These are phyloP conservation scores for Ophiorrhiza pumila DNA, from an alignment of 257 asterid genomes.

Conservation along the genomic window DNA sequence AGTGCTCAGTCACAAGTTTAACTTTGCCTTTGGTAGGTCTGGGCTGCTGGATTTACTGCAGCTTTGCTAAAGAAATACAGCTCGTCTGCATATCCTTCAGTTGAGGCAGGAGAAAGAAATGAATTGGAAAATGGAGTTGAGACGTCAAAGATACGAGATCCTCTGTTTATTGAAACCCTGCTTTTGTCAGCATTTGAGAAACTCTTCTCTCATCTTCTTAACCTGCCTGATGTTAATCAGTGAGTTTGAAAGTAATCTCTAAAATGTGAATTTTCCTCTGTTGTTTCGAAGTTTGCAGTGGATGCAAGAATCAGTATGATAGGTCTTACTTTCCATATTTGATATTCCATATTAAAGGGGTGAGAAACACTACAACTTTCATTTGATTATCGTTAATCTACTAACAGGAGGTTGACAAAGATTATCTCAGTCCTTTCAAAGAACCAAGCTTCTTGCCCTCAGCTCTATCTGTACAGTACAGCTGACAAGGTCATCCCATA, in stretches of 20 bases:
- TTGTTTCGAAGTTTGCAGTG: background rate
- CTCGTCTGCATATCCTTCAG: slow-evolving; percentile 46
- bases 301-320: background rate
- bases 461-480: slow-evolving; percentile 72
- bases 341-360: background rate
- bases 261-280: background rate
- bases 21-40: slow-evolving; percentile 47
- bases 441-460: slow-evolving; percentile 76
- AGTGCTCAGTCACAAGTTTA: background rate
- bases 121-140: slow-evolving; percentile 24
- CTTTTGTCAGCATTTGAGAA: slow-evolving; percentile 62
- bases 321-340: background rate
- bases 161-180: slow-evolving; percentile 42
- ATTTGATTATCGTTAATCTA: slow-evolving; percentile 6
- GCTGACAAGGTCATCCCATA: slow-evolving; percentile 79
- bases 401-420: slow-evolving; percentile 59
- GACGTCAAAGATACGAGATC: slow-evolving; percentile 31
- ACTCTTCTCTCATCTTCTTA: slow-evolving; percentile 58
- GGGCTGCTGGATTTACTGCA: slow-evolving; percentile 96
- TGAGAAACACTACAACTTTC: background rate
- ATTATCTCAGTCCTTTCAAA: slow-evolving; percentile 37
- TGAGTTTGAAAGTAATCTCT: slow-evolving; percentile 28
- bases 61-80: slow-evolving; percentile 74
- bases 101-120: slow-evolving; percentile 36
- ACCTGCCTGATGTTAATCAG: slow-evolving; percentile 56